Evolutionary conservation across 2,329 filamentous ascomycete species (phyloP).

Genomic region (Colletotrichum sublineola): DNA sequence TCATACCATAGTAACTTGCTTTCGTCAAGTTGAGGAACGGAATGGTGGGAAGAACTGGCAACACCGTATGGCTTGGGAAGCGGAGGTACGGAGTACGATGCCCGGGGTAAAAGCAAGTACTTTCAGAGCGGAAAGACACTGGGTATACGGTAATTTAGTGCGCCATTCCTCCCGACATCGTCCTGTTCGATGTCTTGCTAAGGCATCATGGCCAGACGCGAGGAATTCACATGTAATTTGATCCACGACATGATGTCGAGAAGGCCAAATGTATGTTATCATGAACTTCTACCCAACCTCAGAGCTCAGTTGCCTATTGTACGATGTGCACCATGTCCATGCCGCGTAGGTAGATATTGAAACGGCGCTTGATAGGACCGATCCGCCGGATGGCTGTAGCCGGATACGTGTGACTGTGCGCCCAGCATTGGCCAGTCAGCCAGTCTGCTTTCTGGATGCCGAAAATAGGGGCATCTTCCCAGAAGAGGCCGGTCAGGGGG

Average conservation of each 20-base stretch:
- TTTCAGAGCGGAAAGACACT: background rate
- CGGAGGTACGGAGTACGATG: constrained; percentile 27
- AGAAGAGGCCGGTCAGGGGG: constrained; percentile 9
- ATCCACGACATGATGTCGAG: constrained; percentile 15
- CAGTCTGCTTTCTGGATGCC: constrained; percentile 18
- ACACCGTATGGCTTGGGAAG: constrained; percentile 33
- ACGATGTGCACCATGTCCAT: background rate
- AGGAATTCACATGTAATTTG: constrained; percentile 12
- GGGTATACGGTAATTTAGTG: background rate
- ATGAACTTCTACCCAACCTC: constrained; percentile 17
- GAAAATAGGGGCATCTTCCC: constrained; percentile 38
- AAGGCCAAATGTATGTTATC: background rate
- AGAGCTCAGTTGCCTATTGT: background rate
- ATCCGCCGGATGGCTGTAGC: constrained; percentile 27
- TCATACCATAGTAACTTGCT: too few species aligned
- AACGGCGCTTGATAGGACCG: constrained; percentile 13
- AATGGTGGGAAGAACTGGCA: constrained; percentile 30
- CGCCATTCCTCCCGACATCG: background rate
- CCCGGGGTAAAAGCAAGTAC: background rate
- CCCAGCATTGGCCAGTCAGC: constrained; percentile 10
- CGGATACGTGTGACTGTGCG: constrained; percentile 19
- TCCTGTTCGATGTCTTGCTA: constrained; percentile 8
- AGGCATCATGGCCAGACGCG: background rate
- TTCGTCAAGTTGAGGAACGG: constrained; percentile 22
- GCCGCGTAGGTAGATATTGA: background rate